phyloP scores from a whole-genome alignment of 305 asterid species.

The Fraxinus ornus region DNA sequence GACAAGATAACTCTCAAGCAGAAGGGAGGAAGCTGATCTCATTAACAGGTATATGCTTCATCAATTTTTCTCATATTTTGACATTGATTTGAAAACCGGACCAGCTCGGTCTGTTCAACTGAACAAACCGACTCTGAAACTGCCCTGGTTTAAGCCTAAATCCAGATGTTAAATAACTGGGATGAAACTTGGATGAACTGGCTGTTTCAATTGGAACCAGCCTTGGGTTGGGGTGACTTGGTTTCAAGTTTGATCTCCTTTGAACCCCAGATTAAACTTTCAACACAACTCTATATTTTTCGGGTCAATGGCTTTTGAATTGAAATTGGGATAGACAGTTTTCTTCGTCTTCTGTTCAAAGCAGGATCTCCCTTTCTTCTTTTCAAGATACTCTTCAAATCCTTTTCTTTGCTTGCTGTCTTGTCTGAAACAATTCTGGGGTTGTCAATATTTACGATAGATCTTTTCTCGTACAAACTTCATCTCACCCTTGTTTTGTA shows the following conservation, averaged over 20 bases:
- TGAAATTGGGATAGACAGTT: not conserved
- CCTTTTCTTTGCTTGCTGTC: not conserved
- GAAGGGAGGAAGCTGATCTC: slow-evolving; percentile 85
- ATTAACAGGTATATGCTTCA: not conserved
- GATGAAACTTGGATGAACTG: not conserved
- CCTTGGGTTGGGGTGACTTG: not conserved
- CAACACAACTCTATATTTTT: not conserved
- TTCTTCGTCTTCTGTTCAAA: not conserved
- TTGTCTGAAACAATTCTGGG: not conserved
- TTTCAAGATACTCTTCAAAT: not conserved
- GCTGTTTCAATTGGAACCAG: not conserved
- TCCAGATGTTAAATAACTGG: not conserved
- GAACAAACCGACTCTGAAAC: not conserved
- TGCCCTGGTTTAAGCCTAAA: not conserved
- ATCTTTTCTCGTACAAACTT: not conserved
- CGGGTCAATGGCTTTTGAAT: not conserved
- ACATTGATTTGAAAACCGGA: not conserved
- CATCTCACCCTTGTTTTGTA: not conserved
- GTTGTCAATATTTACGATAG: not conserved
- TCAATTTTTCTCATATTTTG: not conserved
- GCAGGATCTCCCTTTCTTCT: not conserved
- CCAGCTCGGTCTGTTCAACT: not conserved
- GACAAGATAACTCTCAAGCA: slow-evolving; percentile 98
- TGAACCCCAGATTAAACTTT: not conserved
- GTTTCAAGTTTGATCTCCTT: not conserved